Evolutionary conservation across 441 rosid species (phyloP).

Genomic region (Erysimum pusillum): DNA sequence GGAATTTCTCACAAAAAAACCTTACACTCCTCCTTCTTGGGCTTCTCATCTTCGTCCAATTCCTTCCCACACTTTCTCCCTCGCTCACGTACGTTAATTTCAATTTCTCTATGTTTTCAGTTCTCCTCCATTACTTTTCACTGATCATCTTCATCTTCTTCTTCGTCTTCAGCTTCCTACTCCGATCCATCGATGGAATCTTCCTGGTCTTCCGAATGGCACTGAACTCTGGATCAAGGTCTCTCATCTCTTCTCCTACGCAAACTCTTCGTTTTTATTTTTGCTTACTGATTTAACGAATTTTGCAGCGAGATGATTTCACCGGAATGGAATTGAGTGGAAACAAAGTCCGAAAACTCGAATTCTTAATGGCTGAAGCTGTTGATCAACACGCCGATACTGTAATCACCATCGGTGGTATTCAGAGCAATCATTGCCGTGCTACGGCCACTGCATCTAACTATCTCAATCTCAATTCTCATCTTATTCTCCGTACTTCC

Average conservation of each 20-base stretch:
- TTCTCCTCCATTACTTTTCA: not conserved
- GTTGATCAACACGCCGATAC: constrained; percentile 84
- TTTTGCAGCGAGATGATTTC: constrained; percentile 77
- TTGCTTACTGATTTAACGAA: not conserved
- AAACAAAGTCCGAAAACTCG: constrained; percentile 90
- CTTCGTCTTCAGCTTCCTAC: constrained; percentile 67
- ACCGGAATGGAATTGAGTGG: constrained; percentile 98
- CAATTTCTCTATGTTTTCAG: not conserved
- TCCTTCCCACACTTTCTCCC: constrained; percentile 77
- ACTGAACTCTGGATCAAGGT: constrained; percentile 94
- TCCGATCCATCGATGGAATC: constrained; percentile 92
- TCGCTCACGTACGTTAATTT: constrained; percentile 63
- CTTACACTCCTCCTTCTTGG: constrained; percentile 86
- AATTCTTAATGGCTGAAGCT: constrained; percentile 90
- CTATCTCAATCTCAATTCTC: constrained; percentile 80
- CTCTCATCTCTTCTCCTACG: constrained; percentile 29
- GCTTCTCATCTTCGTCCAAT: constrained; percentile 77
- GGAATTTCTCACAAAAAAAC: constrained; percentile 65
- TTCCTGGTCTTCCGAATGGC: constrained; percentile 77
- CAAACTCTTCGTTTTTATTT: not conserved
- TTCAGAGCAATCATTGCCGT: constrained; percentile 96
- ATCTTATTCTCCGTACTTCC: constrained; percentile 85
- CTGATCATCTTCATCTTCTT: constrained; percentile 16
- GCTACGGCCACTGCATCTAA: constrained; percentile 94
- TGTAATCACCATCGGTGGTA: constrained; percentile 86